Evolutionary conservation across 2,329 filamentous ascomycete species (phyloP).

Genomic region (Bipolaris gigantea): DNA sequence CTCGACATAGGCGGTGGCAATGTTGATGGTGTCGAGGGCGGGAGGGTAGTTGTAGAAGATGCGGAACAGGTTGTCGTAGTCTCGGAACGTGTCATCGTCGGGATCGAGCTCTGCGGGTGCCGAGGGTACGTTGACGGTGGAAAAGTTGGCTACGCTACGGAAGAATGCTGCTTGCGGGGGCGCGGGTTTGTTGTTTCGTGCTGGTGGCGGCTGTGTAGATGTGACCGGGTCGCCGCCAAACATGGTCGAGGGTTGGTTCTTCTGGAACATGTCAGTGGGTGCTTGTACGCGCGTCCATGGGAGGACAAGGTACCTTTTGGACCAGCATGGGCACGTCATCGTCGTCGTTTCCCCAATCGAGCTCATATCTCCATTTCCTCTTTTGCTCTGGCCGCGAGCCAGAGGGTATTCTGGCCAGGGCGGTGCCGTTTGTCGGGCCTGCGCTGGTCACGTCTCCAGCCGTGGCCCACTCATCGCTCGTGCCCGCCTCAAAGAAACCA

Average conservation of each 20-base stretch:
- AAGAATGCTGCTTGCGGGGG: constrained; percentile 73
- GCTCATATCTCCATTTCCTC: constrained; percentile 81
- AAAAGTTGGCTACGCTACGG: constrained; percentile 83
- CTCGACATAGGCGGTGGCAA: constrained; percentile 89
- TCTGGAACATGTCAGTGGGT: constrained; percentile 20
- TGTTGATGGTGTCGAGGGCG: constrained; percentile 78
- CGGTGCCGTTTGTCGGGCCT: constrained; percentile 31
- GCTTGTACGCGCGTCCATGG: not conserved
- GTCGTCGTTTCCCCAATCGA: constrained; percentile 71
- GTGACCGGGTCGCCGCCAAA: constrained; percentile 56
- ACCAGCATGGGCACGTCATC: constrained; percentile 85
- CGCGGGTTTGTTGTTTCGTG: constrained; percentile 62
- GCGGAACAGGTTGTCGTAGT: constrained; percentile 95
- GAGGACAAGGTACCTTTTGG: constrained; percentile 63
- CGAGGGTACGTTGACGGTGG: constrained; percentile 52
- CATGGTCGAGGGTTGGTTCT: constrained; percentile 55
- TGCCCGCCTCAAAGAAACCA: constrained; percentile 89
- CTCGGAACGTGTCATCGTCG: constrained; percentile 74
- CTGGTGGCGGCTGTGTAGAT: constrained; percentile 52
- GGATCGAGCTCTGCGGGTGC: constrained; percentile 57
- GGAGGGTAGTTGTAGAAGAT: constrained; percentile 95
- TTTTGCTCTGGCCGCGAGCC: constrained; percentile 49
- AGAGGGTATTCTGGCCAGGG: constrained; percentile 47
- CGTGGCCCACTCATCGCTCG: constrained; percentile 74
- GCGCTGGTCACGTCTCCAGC: constrained; percentile 36